Base-by-base conservation (phyloP, 768 basidiomycete species). In the Mycena polygramma region DNA sequence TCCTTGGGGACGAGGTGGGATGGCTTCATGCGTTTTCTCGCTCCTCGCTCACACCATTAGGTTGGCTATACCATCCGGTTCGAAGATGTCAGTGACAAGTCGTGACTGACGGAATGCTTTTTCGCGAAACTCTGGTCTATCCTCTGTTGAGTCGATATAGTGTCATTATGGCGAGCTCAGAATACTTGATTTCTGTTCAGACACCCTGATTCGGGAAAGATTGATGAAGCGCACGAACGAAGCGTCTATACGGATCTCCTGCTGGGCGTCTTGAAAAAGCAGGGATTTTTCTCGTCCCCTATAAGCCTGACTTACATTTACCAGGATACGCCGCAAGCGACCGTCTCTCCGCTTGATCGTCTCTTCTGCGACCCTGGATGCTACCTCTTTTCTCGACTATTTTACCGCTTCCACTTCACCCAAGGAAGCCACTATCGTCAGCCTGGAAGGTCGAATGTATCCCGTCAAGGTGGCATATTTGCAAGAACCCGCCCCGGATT, bases 61-160 rank as follows among this genome's bases (percentile, higher is more conserved):
- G 97, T 99, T 74, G 98, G 98, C 9, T 99, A 99, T 78, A 94
- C 94, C 8, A 98, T 99, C 71, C 92, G 98, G 11, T 99, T 99
- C 70, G 98, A 99, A 79, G 95, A 98, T 74, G 90, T 97, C 61
- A 94, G 92, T 75, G 89, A 88, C 77, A 95, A 94, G 75, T 2
- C 88, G 94, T 99, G 89, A 99, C 98, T 37, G 98, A 99, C 79
- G 98, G 98, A 53, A 97, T 99, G 91, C 90, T 99, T 45, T 98
- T 99, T 79, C 90, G 97, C 68, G 97, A 98, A 82, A 92, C 92
- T 26, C 87, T 98, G 75, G 84, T 96, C 45, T 97, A 99, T 77
- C 98, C 98, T 20, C 80, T 98, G 36, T 86, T 99, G 60, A 95
- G 92, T 77, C 91, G 92, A 30, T 98, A 97, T 76, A 97, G 95